Percentiles rank a stretch among this genome's conserved stretches.
Conservation (phyloP, 2,329 filamentous ascomycete genomes). For the Sphaerostilbella broomeana region DNA sequence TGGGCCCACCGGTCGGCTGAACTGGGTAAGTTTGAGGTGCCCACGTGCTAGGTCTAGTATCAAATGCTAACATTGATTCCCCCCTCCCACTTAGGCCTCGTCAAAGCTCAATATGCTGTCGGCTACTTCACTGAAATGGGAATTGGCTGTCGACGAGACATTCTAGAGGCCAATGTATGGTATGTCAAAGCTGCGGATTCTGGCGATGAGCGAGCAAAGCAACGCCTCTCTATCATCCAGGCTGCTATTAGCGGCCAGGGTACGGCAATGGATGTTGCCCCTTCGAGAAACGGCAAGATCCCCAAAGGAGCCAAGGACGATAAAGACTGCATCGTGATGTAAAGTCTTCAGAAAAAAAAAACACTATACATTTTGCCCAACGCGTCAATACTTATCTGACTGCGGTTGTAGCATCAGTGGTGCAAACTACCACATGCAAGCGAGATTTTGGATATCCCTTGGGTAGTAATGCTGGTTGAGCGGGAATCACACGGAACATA, state of each 20-base stretch:
- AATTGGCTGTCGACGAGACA: slow-evolving; percentile 87
- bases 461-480: no score
- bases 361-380: no score
- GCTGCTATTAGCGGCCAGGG: slow-evolving; percentile 62
- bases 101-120: slow-evolving; percentile 83
- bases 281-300: slow-evolving; percentile 45
- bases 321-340: slow-evolving; percentile 55
- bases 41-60: background rate
- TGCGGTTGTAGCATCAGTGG: no score
- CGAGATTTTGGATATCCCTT: no score
- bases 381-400: no score
- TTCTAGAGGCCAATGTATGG: slow-evolving; percentile 97
- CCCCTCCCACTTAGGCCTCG: slow-evolving; percentile 43
- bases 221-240: slow-evolving; percentile 78
- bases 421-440: no score
- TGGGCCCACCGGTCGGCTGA: slow-evolving; percentile 88
- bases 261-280: slow-evolving; percentile 49
- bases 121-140: slow-evolving; percentile 99
- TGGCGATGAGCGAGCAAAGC: slow-evolving; percentile 83
- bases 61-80: slow-evolving; percentile 10
- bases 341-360: slow-evolving; percentile 5
- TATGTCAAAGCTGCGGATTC: slow-evolving; percentile 93
- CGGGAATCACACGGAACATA: no score
- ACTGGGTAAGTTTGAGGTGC: slow-evolving; percentile 53
- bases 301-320: slow-evolving; percentile 45